phyloP scores from a whole-genome alignment of 2,329 filamentous ascomycete species.

The Cercospora nicotianae region DNA sequence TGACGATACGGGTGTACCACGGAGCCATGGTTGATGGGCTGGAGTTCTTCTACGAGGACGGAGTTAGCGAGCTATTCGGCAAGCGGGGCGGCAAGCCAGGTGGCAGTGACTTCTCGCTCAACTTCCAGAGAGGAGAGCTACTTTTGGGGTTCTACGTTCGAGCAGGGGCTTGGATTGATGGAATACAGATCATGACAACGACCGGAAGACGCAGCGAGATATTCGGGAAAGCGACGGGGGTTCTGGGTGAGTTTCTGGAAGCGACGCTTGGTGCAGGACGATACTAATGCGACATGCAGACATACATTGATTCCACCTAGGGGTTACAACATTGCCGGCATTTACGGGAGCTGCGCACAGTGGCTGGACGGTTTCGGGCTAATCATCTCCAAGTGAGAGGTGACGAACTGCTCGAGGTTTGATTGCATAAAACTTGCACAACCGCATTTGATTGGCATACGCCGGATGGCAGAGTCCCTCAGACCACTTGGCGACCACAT shows the following conservation, averaged over 20 bases:
- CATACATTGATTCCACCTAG: constrained; percentile 85
- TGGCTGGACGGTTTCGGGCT: constrained; percentile 88
- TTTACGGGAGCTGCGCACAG: constrained; percentile 75
- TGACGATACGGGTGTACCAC: constrained; percentile 73
- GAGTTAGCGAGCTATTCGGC: constrained; percentile 80
- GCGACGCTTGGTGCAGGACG: neutral
- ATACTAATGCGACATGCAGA: constrained; percentile 50
- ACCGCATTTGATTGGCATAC: neutral
- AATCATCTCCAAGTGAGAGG: constrained; percentile 55
- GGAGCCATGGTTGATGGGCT: constrained; percentile 77
- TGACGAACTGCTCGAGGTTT: neutral
- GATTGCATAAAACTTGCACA: constrained; percentile 9
- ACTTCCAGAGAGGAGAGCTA: constrained; percentile 81
- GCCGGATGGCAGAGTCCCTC: neutral
- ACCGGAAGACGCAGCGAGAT: constrained; percentile 80
- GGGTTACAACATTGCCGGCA: constrained; percentile 83
- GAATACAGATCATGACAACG: constrained; percentile 84
- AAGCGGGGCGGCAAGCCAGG: constrained; percentile 70
- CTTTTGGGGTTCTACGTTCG: constrained; percentile 83
- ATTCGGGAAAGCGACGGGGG: constrained; percentile 78
- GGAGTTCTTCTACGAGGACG: constrained; percentile 91
- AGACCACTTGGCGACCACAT: neutral
- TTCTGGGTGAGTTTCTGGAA: constrained; percentile 65
- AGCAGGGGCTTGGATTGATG: constrained; percentile 81
- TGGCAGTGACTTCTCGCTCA: constrained; percentile 75